These are phyloP conservation scores for Lumnitzera littorea DNA, from an alignment of 345 rosid genomes.

Conservation along the genomic window DNA sequence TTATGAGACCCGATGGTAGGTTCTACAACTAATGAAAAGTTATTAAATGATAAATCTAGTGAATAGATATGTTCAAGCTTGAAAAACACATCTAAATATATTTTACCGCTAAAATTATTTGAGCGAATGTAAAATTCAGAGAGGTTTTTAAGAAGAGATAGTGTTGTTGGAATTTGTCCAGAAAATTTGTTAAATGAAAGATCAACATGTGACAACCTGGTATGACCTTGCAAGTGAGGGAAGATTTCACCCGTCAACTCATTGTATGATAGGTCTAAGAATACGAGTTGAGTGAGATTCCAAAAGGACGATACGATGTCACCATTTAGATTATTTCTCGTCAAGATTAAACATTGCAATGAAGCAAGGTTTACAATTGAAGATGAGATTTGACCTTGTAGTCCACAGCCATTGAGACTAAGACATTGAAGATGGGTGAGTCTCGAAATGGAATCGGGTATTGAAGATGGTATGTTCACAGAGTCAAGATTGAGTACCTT, in stretches of 20 bases:
- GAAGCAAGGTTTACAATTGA: not conserved
- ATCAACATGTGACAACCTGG: not conserved
- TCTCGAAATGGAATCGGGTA: too few relatives aligned
- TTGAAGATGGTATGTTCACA: too few relatives aligned
- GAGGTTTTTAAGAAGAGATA: not conserved
- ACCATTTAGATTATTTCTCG: too few relatives aligned
- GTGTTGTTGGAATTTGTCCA: constrained; percentile 3
- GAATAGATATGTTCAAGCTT: not conserved
- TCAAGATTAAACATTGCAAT: too few relatives aligned
- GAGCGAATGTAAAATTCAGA: fast-evolving
- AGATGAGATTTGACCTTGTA: not conserved
- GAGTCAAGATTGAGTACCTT: too few relatives aligned
- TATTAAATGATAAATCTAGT: constrained; percentile 3
- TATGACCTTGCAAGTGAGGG: not conserved
- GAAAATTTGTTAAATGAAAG: constrained; percentile 5
- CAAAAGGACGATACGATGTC: not conserved
- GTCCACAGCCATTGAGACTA: too few relatives aligned
- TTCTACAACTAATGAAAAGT: not conserved
- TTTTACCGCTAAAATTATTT: constrained; percentile 3
- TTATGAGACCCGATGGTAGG: not conserved
- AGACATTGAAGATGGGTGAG: not conserved
- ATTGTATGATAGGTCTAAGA: not conserved
- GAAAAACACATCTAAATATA: constrained; percentile 1
- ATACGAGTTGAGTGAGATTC: not conserved
- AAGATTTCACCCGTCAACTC: not conserved